A percentile compares a stretch with the other conserved stretches of the same genome.
Evolutionary conservation across 2,329 filamentous ascomycete species (phyloP).

Genomic region (Fusarium hainanense): DNA sequence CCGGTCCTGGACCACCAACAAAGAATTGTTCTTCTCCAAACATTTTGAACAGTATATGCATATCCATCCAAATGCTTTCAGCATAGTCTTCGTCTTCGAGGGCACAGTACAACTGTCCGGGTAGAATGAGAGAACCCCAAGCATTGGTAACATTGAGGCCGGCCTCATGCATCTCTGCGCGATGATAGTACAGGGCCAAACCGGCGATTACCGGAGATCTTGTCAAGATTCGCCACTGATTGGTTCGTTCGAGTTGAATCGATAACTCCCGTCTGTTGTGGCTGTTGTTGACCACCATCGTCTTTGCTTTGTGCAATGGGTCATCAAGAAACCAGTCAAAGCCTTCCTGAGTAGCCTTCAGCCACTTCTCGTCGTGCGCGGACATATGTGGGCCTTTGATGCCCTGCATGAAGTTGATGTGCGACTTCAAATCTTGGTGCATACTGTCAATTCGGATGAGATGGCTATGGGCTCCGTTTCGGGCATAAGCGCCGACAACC

Average conservation of each 20-base stretch:
- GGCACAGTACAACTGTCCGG: not conserved
- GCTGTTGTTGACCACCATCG: not conserved
- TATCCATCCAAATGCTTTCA: not conserved
- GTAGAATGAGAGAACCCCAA: not conserved
- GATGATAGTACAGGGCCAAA: not conserved
- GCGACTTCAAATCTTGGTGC: not conserved
- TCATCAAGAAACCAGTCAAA: not conserved
- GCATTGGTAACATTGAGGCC: not conserved
- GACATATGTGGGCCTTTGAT: not conserved
- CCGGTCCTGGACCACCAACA: not conserved
- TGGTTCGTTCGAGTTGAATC: not conserved
- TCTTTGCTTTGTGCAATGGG: not conserved
- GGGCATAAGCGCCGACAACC: conserved; percentile 24
- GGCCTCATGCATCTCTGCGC: not conserved
- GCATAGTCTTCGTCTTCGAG: too few species aligned
- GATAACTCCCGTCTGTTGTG: not conserved
- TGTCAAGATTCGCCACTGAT: not conserved
- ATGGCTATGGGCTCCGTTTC: too few species aligned
- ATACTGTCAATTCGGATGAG: not conserved
- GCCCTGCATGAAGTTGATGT: not conserved
- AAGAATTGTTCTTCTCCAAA: not conserved
- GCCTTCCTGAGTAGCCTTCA: not conserved
- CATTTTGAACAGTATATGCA: not conserved
- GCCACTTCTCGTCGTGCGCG: not conserved
- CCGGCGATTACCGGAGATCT: not conserved